Evolutionary conservation across 176 grass and related monocot genomes (phyloP), one percentile per base, ranked within the genome.

Genomic region (Puya raimondii): DNA sequence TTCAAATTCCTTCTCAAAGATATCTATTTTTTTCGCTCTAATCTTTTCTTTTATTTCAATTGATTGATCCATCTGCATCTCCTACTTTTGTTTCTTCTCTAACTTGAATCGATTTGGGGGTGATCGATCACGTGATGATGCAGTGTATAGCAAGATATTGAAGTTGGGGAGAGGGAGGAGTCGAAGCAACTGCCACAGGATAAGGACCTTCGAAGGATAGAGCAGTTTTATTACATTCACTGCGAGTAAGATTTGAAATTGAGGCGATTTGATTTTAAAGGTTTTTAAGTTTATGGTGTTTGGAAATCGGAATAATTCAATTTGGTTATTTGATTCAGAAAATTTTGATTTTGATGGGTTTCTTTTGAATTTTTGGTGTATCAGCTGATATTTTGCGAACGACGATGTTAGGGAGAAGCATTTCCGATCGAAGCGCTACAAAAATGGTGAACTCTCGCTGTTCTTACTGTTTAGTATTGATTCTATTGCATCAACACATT

Each of bases 211-310:
- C 89, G 87, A 2, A 89, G 94, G 56, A 83, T 99, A 84, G 94
- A 87, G 2, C 94, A 99, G 71, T 99, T 93, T 74, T 90, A 99
- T 81, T 99, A 86, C 70, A 59, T 90, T 72, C 89, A 93, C 67
- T 99, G 93, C 89, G 86, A 97, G 93, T 92, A 90, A 54, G 74
- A 12, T 23, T 51, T 50, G 13, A 68, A 20, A 21, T 63, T 3
- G 58, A 2, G 17, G 11, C 27, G 9, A 2, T 51, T 68, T 50
- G 3, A n/a, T 72, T 18, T n/a, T 1, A 26, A 29, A 29, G 4
- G 0, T 22, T 50, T 48, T 47, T 2, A 0, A 12, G 18, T 25
- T 12, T 2, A 9, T 53, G 50, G 15, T 33, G 17, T 47, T 26
- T 74, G 10, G 2, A 21, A 14, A 16, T 48, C 8, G 4, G 33